phyloP scores from a whole-genome alignment of 257 asterid species.

The Orobanche coerulescens region DNA sequence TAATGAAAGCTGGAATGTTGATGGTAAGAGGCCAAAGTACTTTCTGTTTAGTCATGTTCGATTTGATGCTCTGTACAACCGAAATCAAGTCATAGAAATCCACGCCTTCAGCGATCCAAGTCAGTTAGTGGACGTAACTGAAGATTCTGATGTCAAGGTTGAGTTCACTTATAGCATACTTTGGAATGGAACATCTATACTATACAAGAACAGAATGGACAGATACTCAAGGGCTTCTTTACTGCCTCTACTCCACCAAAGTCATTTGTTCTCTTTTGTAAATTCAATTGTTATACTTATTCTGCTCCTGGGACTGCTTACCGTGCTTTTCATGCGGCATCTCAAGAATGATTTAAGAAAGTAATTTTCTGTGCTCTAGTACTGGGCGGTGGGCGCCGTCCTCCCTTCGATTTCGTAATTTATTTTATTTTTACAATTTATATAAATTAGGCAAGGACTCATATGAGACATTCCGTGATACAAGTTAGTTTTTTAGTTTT shows the following conservation, averaged over 20 bases:
- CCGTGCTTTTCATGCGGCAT: slow-evolving; percentile 46
- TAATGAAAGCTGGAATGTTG: slow-evolving; percentile 39
- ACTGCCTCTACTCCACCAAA: slow-evolving; percentile 42
- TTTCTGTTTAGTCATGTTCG: slow-evolving; percentile 62
- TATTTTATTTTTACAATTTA: slow-evolving; percentile 16
- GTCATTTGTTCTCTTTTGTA: slow-evolving; percentile 65
- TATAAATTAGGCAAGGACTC: too few relatives aligned
- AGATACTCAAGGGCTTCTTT: slow-evolving; percentile 55
- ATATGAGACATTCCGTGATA: too few relatives aligned
- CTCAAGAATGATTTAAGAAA: slow-evolving; percentile 71
- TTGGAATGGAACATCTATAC: slow-evolving; percentile 50
- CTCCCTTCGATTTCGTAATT: neutral
- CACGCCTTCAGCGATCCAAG: slow-evolving; percentile 69
- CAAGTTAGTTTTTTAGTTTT: too few relatives aligned
- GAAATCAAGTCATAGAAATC: slow-evolving; percentile 62
- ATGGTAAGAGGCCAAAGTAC: slow-evolving; percentile 40
- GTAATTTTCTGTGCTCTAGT: slow-evolving; percentile 39
- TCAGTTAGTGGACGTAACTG: slow-evolving; percentile 54
- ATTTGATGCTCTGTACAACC: slow-evolving; percentile 62
- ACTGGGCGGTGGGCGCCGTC: slow-evolving; percentile 15
- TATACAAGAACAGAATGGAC: slow-evolving; percentile 51
- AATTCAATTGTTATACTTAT: slow-evolving; percentile 50
- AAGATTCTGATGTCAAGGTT: slow-evolving; percentile 41
- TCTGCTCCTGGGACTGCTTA: slow-evolving; percentile 58
- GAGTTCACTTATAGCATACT: slow-evolving; percentile 58